These are phyloP conservation scores for Selenicereus undatus DNA, from an alignment of 148 eudicot genomes.

Conservation along the genomic window DNA sequence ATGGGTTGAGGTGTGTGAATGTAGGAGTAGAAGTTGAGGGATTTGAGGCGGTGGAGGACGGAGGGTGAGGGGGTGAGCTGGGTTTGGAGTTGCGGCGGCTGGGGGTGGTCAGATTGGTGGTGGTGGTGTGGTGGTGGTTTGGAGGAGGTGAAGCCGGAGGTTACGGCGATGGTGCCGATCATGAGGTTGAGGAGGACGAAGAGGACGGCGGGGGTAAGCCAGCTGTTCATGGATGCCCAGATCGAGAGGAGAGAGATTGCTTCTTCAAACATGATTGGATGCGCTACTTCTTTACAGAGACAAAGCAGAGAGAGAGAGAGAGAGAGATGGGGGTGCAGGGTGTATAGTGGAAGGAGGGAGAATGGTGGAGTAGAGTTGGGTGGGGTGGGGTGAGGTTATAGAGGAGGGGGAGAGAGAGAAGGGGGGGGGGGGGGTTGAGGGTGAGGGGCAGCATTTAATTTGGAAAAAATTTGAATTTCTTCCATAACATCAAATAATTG, in stretches of 20 bases:
- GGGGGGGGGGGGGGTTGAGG: background rate
- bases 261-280: conserved; percentile 55
- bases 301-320: background rate
- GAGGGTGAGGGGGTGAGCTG: conserved; percentile 45
- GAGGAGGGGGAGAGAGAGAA: background rate
- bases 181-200: conserved; percentile 72
- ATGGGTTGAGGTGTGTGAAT: conserved; percentile 26
- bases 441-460: background rate
- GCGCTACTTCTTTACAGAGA: background rate
- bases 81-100: conserved; percentile 6
- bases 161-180: conserved; percentile 72
- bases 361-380: background rate
- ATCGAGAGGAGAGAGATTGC: conserved; percentile 46
- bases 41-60: conserved; percentile 61
- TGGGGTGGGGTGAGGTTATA: background rate
- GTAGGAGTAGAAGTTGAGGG: conserved; percentile 46
- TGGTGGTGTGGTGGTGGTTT: conserved; percentile 14
- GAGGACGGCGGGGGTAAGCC: conserved; percentile 81
- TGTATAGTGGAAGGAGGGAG: background rate
- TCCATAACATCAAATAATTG: background rate
- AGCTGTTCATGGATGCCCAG: conserved; percentile 74
- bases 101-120: background rate
- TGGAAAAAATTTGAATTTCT: background rate
- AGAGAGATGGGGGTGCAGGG: background rate
- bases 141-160: conserved; percentile 43